Conservation (phyloP, 306 rosid genomes). For the Castanea crenata region DNA sequence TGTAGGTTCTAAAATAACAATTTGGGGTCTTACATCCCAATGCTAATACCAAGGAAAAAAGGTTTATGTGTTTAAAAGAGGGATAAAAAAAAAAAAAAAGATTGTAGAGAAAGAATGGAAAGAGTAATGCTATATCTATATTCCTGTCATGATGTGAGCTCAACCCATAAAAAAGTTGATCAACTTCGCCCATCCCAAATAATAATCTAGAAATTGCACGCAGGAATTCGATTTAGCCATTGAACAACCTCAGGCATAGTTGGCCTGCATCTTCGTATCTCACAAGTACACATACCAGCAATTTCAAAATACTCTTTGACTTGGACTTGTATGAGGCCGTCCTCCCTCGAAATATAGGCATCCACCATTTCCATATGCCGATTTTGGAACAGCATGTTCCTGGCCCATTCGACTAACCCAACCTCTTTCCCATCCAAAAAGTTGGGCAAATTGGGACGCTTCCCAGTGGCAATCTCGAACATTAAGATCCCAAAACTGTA, state of each 20-base stretch:
- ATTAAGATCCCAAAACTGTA: no score
- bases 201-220: neutral
- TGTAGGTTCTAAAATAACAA: no score
- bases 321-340: constrained; percentile 35
- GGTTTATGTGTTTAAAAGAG: no score
- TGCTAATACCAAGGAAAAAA: no score
- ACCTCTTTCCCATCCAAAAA: no score
- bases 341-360: constrained; percentile 38
- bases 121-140: neutral
- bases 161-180: neutral
- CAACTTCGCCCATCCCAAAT: neutral
- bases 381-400: constrained; percentile 43
- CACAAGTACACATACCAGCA: constrained; percentile 55
- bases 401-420: constrained; percentile 52
- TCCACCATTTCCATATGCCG: constrained; percentile 61
- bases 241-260: constrained; percentile 42
- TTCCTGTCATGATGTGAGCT: neutral
- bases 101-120: no score
- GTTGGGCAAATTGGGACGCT: no score
- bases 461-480: no score
- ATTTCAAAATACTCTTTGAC: constrained; percentile 64
- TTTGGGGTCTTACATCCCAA: no score
- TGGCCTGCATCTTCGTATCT: constrained; percentile 53
- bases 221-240: constrained; percentile 25
- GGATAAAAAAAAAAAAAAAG: no score